Base-by-base conservation (phyloP, 805 yeast genomes). In the Pichia ethanolica region DNA sequence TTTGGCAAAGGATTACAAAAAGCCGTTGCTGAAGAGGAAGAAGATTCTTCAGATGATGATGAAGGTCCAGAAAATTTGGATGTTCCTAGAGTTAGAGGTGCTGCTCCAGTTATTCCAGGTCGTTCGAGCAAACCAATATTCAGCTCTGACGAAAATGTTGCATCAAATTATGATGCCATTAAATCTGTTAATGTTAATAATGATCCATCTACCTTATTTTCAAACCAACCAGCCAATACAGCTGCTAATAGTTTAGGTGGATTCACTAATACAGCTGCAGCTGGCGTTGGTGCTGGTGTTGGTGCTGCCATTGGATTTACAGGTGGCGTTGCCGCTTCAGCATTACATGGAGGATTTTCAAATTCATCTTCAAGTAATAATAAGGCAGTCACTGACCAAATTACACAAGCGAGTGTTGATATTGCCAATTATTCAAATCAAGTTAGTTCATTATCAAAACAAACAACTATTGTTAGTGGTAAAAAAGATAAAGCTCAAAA, bases 391-490 rank as follows among this genome's bases (percentile, higher is more conserved):
- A 76, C 87, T 1, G 80, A 82, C 32, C 81, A 83, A 59, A 70
- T 89, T 45, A 81, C 95, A 1, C 78, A 79, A 52, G 91, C 96
- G 5, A 81, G 93, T 7, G 78, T 89, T 7, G 96, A 88, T 58
- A 77, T 89, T 64, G 96, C 95, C 13, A 88, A 90, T 57, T 73
- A 86, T 39, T 85, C 95, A 0, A 87, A 83, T 58, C 96, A 90
- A 69, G 83, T 88, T 55, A 81, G 81, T 54, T 85, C 96, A 0
- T 71, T 91, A 55, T 77, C 89, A 1, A 68, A 75, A 26, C 96
- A 89, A 65, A 86, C 95, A 1, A 72, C 86, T 0, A 75, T 74
- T 13, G 73, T 86, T 33, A 82, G 82, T 52, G 84, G 79, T 26
- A 86, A 86, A 66, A 82, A 88, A 53, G 70, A 77, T 20, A 77